These are phyloP conservation scores for Apiospora aurea DNA, from an alignment of 2,329 filamentous ascomycete species.

Conservation along the genomic window DNA sequence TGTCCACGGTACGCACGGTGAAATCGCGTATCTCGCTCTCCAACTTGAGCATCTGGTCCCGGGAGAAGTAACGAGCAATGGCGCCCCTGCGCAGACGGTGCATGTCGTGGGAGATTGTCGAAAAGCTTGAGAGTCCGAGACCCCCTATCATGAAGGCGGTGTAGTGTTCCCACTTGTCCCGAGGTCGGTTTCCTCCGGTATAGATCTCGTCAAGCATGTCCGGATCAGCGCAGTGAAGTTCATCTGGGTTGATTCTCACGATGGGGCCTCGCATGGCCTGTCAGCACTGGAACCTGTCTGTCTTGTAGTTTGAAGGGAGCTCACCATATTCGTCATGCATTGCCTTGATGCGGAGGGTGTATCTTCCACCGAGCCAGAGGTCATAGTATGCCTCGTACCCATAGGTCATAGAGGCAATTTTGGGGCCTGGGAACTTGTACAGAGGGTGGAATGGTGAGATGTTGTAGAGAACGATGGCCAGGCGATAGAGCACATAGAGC, in stretches of 20 bases:
- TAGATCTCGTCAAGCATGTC: conserved; percentile 28
- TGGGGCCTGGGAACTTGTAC: conserved; percentile 34
- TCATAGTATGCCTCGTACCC: conserved; percentile 36
- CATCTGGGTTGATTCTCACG: conserved; percentile 28
- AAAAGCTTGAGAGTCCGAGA: neutral
- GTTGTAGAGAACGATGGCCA: conserved; percentile 33
- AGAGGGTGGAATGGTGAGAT: conserved; percentile 35
- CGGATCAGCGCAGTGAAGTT: conserved; percentile 27
- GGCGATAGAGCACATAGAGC: conserved; percentile 28
- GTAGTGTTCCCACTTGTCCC: conserved; percentile 28
- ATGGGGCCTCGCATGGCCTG: conserved; percentile 16
- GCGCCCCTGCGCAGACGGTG: conserved; percentile 19
- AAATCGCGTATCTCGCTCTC: conserved; percentile 39
- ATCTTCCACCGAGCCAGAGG: conserved; percentile 31
- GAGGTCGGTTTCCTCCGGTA: conserved; percentile 24
- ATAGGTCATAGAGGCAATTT: conserved; percentile 31
- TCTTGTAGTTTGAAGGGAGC: neutral
- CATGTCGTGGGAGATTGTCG: conserved; percentile 22
- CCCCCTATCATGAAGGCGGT: neutral
- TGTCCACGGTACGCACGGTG: conserved; percentile 40
- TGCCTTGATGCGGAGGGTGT: conserved; percentile 29
- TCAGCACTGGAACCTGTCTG: conserved; percentile 35
- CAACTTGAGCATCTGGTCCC: conserved; percentile 39
- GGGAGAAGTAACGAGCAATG: conserved; percentile 43
- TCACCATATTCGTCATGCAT: conserved; percentile 37